Evolutionary conservation across 2,329 filamentous ascomycete species (phyloP).

Genomic region (Trichophaea hybrida): DNA sequence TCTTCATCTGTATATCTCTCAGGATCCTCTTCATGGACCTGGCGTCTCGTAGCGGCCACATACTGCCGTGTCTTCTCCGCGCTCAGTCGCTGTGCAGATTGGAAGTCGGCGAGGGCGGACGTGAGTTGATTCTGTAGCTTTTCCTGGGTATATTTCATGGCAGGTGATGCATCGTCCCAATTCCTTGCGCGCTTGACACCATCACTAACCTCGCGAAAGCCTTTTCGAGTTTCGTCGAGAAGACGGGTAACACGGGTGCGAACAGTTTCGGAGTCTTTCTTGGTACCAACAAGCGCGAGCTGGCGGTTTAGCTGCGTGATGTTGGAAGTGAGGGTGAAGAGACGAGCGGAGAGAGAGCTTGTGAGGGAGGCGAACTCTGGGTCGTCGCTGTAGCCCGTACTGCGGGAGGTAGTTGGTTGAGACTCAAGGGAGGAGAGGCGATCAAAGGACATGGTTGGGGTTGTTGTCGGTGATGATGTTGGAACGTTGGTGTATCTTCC

Average conservation of each 20-base stretch:
- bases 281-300: constrained; percentile 72
- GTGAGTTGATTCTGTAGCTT: constrained; percentile 92
- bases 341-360: constrained; percentile 67
- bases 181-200: constrained; percentile 82
- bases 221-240: constrained; percentile 69
- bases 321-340: constrained; percentile 79
- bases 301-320: constrained; percentile 74
- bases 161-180: constrained; percentile 60
- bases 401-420: constrained; percentile 52
- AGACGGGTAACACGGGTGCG: constrained; percentile 56
- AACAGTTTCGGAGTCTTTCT: constrained; percentile 71
- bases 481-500: no score
- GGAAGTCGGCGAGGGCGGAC: constrained; percentile 76
- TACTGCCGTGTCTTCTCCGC: constrained; percentile 87
- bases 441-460: constrained; percentile 70
- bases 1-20: neutral
- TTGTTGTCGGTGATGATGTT: neutral
- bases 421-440: constrained; percentile 73
- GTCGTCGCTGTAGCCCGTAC: constrained; percentile 72
- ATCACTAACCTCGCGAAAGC: constrained; percentile 85
- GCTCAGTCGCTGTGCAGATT: constrained; percentile 74
- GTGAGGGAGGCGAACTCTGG: constrained; percentile 79
- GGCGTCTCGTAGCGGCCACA: constrained; percentile 65
- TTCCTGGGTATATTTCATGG: constrained; percentile 60
- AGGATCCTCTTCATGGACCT: constrained; percentile 41